These are phyloP conservation scores for Fusarium staphyleae DNA, from an alignment of 2,329 filamentous ascomycete genomes.

Conservation along the genomic window DNA sequence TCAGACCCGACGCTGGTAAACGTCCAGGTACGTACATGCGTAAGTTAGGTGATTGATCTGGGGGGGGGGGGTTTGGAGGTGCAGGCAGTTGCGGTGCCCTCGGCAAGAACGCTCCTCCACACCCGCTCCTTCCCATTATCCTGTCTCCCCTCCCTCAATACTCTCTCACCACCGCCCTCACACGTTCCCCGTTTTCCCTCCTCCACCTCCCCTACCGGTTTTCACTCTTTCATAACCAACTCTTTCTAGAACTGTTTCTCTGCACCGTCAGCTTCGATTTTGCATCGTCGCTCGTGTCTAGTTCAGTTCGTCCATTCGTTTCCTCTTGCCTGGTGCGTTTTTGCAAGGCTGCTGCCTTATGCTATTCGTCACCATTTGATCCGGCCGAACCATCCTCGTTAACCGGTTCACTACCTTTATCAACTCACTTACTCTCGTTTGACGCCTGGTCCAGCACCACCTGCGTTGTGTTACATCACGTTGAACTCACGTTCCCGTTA, in stretches of 20 bases:
- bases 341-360: constrained; percentile 34
- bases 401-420: constrained; percentile 23
- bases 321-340: constrained; percentile 33
- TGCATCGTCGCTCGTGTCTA: constrained; percentile 27
- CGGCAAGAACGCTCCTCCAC: constrained; percentile 10
- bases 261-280: constrained; percentile 31
- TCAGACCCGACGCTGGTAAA: constrained; percentile 24
- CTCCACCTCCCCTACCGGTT: constrained; percentile 20
- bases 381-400: constrained; percentile 1
- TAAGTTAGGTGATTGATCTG: constrained; percentile 10
- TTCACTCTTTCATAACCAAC: constrained; percentile 13
- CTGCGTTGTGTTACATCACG: constrained; percentile 19
- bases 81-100: constrained; percentile 1
- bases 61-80: constrained; percentile 20
- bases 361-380: constrained; percentile 12
- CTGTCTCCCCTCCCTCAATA: constrained; percentile 20
- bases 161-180: constrained; percentile 29
- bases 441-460: constrained; percentile 40
- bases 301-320: constrained; percentile 44
- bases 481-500: constrained; percentile 15
- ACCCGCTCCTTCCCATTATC: constrained; percentile 19
- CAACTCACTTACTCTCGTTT: constrained; percentile 23
- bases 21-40: too few species aligned
- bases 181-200: constrained; percentile 15
- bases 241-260: constrained; percentile 32